A percentile compares a stretch with the other conserved stretches of the same genome.
Evolutionary conservation across 352 stramenopile genomes (phyloP).

Genomic region (Globisporangium alternatum): DNA sequence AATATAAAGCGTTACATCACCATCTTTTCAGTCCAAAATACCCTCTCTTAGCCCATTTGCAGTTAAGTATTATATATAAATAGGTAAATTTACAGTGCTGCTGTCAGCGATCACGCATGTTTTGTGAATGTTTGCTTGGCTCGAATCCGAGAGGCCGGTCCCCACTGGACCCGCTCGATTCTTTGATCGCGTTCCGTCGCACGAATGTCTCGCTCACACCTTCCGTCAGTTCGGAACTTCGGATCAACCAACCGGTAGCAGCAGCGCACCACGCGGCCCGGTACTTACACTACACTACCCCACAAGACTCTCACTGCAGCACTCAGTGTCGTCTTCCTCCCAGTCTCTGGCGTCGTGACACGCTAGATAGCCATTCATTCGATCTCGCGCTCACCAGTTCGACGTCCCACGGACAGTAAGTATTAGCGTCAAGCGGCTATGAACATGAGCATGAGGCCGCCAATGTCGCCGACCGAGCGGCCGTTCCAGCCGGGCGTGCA

Average conservation of each 20-base stretch:
- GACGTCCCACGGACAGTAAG: background rate
- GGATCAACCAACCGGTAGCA: conserved; percentile 2
- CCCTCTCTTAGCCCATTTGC: no score
- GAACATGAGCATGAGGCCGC: conserved; percentile 3
- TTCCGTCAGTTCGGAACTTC: conserved; percentile 15
- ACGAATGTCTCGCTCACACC: background rate
- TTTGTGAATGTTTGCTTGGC: conserved; percentile 1
- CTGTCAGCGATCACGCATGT: conserved; percentile 5
- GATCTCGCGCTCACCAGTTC: background rate
- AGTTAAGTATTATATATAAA: background rate
- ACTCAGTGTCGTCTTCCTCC: background rate
- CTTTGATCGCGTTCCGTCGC: conserved; percentile 2
- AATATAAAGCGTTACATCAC: background rate
- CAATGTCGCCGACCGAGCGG: conserved; percentile 10
- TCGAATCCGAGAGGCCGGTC: background rate
- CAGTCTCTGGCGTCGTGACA: background rate
- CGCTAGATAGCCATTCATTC: background rate
- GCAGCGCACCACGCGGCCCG: conserved; percentile 1
- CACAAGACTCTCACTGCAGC: background rate
- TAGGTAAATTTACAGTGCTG: background rate
- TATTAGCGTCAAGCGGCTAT: background rate
- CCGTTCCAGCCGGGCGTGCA: conserved; percentile 50
- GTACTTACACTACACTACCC: background rate
- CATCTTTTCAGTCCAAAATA: background rate
- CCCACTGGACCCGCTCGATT: conserved; percentile 4